Evolutionary conservation across 148 eudicot genomes (phyloP), one percentile per base, ranked within the genome.

Genomic region (Camellia japonica): DNA sequence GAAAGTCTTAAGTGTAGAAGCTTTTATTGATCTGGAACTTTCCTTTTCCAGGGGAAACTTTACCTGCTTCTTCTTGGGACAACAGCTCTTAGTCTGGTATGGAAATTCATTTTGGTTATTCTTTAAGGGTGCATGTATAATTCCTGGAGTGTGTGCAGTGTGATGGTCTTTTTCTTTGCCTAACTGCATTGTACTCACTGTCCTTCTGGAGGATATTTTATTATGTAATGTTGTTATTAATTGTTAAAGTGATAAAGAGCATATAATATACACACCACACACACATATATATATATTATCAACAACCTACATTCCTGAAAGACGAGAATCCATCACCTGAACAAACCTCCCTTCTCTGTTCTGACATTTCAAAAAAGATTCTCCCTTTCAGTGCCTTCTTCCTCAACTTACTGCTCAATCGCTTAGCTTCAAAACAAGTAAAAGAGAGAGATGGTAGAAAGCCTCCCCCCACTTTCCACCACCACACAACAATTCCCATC

Each of bases 21-120:
- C 59, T 76, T 47, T 63, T 47, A 60, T 52, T 43, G 43, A 49
- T 43, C 46, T 62, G 10, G 7, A 74, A 23, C 1, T 56, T 54
- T 71, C 78, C 55, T 80, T 15, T 63, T 86, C 64, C 90, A 94
- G 98, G 98, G 93, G 20, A 94, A 92, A 86, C 85, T 91, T 62
- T 94, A 94, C 84, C 84, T 91, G 52, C 84, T 94, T 81, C 87
- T 94, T 81, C 97, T 94, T 74, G 98, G 98, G 77, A 94, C 98
- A 78, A 94, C 98, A 77, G 98, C 98, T 79, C 97, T 94, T 52
- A 94, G 98, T 80, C 84, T 94, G 97, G 98, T 92, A 83, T 84
- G 94, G 94, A 74, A 42, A 61, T 51, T 59, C 43, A 20, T 0
- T 71, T 8, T 73, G 23, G n/a, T 68, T 62, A 47, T 74, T 18